These are phyloP conservation scores for Fomes fomentarius DNA, from an alignment of 1,284 basidiomycete genomes.

Conservation along the genomic window DNA sequence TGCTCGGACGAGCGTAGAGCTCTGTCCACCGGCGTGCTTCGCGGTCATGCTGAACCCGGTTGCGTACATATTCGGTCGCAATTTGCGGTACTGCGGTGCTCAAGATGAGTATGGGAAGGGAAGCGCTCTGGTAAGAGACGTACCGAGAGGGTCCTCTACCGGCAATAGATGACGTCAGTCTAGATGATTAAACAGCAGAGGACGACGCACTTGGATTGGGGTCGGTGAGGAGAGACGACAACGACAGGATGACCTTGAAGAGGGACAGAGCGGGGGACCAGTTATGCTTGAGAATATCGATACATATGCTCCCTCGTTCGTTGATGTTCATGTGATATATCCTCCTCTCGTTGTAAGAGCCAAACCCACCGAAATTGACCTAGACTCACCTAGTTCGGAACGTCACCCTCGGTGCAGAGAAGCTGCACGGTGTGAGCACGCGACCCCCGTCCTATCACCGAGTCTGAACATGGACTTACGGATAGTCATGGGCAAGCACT, in stretches of 20 bases:
- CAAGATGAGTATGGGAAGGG: neutral
- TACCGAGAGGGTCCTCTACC: constrained; percentile 74
- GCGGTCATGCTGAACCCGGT: constrained; percentile 63
- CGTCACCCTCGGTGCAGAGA: constrained; percentile 79
- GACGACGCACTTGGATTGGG: constrained; percentile 76
- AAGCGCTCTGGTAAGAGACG: neutral
- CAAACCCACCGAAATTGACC: too few species aligned
- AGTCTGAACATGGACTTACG: too few species aligned
- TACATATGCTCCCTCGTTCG: constrained; percentile 72
- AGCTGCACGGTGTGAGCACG: constrained; percentile 47
- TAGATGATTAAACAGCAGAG: neutral
- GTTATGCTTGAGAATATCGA: constrained; percentile 85
- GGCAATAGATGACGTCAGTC: neutral
- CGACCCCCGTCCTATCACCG: too few species aligned
- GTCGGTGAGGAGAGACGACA: constrained; percentile 86
- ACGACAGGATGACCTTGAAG: constrained; percentile 89
- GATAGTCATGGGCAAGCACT: constrained; percentile 76
- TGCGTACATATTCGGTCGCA: constrained; percentile 68
- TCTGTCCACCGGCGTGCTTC: constrained; percentile 69
- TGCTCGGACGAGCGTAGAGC: constrained; percentile 57
- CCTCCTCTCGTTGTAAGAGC: too few species aligned
- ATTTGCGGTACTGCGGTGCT: constrained; percentile 63
- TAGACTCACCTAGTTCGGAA: constrained; percentile 75
- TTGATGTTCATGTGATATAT: constrained; percentile 96
- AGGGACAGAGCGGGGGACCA: constrained; percentile 92